phyloP scores from a whole-genome alignment of 2,329 filamentous ascomycete species.

The Neofusicoccum cordaticola region DNA sequence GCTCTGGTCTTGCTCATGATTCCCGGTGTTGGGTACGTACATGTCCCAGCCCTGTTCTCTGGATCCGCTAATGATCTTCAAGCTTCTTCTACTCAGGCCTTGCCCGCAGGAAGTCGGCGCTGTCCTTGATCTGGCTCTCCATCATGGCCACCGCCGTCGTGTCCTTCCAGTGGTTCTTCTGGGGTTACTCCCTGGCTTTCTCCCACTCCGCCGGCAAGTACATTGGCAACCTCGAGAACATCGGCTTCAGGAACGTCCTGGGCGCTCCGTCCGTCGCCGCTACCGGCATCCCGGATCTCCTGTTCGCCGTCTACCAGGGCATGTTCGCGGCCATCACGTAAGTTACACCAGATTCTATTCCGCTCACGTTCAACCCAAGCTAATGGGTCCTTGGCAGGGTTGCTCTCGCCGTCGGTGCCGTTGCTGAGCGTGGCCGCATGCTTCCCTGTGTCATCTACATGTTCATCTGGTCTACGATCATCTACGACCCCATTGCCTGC shows the following conservation, averaged over 20 bases:
- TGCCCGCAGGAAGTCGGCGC: slow-evolving; percentile 81
- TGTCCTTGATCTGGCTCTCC: slow-evolving; percentile 81
- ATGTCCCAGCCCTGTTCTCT: slow-evolving; percentile 4
- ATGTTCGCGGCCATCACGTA: slow-evolving; percentile 89
- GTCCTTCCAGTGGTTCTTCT: slow-evolving; percentile 94
- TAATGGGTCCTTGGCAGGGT: slow-evolving; percentile 51
- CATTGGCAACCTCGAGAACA: slow-evolving; percentile 75
- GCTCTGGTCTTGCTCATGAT: slow-evolving; percentile 89
- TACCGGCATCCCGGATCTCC: slow-evolving; percentile 70
- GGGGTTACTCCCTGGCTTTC: slow-evolving; percentile 82
- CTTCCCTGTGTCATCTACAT: slow-evolving; percentile 87
- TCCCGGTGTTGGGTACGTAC: slow-evolving; percentile 70
- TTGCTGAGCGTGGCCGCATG: slow-evolving; percentile 84
- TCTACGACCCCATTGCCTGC: slow-evolving; percentile 91
- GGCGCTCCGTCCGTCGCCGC: slow-evolving; percentile 73
- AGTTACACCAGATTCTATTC: slow-evolving; percentile 34
- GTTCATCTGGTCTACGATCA: slow-evolving; percentile 85
- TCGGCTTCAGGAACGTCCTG: slow-evolving; percentile 75
- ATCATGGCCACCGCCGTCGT: slow-evolving; percentile 77
- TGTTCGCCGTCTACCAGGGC: slow-evolving; percentile 83
- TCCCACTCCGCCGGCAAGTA: slow-evolving; percentile 73
- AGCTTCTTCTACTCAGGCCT: slow-evolving; percentile 93
- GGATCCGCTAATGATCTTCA: neutral
- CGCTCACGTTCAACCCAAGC: neutral
- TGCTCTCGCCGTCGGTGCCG: slow-evolving; percentile 78